phyloP scores from a whole-genome alignment of 805 yeast genomes.

The Starmerella bombicola region DNA sequence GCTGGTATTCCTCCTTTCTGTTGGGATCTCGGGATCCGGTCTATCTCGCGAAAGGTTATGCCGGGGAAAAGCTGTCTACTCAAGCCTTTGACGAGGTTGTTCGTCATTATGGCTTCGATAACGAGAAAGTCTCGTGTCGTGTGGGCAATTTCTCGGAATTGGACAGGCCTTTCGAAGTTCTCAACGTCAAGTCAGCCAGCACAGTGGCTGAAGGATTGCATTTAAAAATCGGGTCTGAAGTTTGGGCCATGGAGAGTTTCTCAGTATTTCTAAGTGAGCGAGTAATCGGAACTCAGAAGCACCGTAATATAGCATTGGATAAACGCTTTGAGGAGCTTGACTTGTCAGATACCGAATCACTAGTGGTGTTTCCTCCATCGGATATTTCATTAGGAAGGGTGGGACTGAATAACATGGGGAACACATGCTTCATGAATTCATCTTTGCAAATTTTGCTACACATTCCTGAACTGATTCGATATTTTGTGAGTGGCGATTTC shows the following conservation, averaged over 20 bases:
- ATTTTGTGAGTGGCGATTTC: slow-evolving; percentile 49
- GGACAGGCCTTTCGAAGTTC: not conserved
- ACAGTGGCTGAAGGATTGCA: slow-evolving; percentile 4
- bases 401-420: slow-evolving; percentile 83
- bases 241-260: not conserved
- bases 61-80: slow-evolving; percentile 7
- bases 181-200: not conserved
- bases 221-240: not conserved
- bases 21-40: slow-evolving; percentile 7
- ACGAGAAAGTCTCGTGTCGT: slow-evolving; percentile 3
- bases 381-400: slow-evolving; percentile 91
- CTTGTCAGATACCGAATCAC: slow-evolving; percentile 7
- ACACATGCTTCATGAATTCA: slow-evolving; percentile 88
- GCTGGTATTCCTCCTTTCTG: slow-evolving; percentile 3
- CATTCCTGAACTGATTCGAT: slow-evolving; percentile 67
- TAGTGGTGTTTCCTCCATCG: slow-evolving; percentile 24
- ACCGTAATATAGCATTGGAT: not conserved
- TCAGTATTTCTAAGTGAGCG: not conserved
- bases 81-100: slow-evolving; percentile 4
- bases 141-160: slow-evolving; percentile 7
- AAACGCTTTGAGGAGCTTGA: slow-evolving; percentile 7
- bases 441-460: slow-evolving; percentile 71
- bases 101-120: slow-evolving; percentile 13
- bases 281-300: not conserved
- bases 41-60: slow-evolving; percentile 9